Evolutionary conservation across 345 rosid genomes (phyloP), one percentile per base, ranked within the genome.

Genomic region (Carallia pectinifolia): DNA sequence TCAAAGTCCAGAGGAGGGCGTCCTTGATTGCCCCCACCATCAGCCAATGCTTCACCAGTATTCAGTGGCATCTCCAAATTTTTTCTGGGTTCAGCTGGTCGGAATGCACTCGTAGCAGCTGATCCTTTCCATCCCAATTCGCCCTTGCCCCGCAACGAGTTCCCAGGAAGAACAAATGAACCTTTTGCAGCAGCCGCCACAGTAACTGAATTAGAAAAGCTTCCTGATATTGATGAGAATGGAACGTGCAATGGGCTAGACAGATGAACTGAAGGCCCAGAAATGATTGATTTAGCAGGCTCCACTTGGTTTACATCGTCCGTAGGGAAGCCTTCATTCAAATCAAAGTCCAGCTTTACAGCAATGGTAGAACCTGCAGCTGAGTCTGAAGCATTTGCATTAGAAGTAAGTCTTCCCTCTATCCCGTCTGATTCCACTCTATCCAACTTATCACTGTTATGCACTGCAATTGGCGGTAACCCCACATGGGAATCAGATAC

Each of bases 41-140:
- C 90, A 67, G 75, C 58, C 6, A 70, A 31, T 74, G 77, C 31
- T 53, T 61, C 68, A 36, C 67, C 74, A 3, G 78, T 68, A 66
- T 81, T 68, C 29, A 79, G 52, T 12, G 76, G 71, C 77, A 78
- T 81, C 66, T 88, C 96, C 65, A 75, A 44, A 30, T 44, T 23
- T 74, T 85, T 91, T 76, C 96, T 80, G 17, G 96, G 96, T 80
- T 89, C 98, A 62, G 98, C 96, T 29, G 98, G 98, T 12, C 97
- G 84, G 79, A 94, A 94, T 17, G 98, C 96, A 77, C 98, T 94
- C n/a, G 97, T 94, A 58, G 98, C 98, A 2, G 97, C 98, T 29
- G 96, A 88, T 62, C 98, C 98, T 82, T 89, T 94, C 97, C 98
- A 94, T 50, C 97, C 97, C 83, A 88, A 77, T 69, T 77, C 80